Conservation (phyloP, 257 asterid species). For the Ocimum tenuiflorum region DNA sequence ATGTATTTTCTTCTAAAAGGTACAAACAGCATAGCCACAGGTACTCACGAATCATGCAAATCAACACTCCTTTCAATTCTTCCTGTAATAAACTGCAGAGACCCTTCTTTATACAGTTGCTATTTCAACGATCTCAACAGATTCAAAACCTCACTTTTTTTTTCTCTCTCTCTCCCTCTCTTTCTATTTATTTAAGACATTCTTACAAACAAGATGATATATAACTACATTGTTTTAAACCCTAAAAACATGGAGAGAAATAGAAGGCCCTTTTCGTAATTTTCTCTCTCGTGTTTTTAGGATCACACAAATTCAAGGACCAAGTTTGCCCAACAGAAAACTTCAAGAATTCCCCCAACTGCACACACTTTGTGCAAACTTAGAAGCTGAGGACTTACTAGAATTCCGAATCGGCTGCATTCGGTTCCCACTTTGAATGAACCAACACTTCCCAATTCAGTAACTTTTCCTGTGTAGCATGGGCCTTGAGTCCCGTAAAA, state of each 20-base stretch:
- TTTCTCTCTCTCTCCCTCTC: background rate
- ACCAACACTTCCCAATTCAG: constrained; percentile 71
- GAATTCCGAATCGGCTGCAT: constrained; percentile 38
- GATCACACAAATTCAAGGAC: constrained; percentile 19
- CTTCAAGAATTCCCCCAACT: constrained; percentile 27
- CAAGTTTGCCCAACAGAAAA: constrained; percentile 19
- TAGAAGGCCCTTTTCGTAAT: constrained; percentile 10
- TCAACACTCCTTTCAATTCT: background rate
- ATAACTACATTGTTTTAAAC: constrained; percentile 22
- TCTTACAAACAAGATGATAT: constrained; percentile 22
- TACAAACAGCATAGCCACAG: background rate
- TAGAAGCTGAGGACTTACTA: constrained; percentile 32
- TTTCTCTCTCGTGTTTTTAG: constrained; percentile 25
- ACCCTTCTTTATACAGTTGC: constrained; percentile 22
- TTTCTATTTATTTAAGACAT: constrained; percentile 16
- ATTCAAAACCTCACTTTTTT: background rate
- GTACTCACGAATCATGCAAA: background rate
- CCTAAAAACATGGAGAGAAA: constrained; percentile 22
- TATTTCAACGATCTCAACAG: constrained; percentile 19
- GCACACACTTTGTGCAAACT: constrained; percentile 43
- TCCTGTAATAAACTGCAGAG: constrained; percentile 9
- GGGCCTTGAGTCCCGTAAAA: constrained; percentile 15
- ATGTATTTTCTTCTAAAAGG: too few relatives aligned
- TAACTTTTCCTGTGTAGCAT: constrained; percentile 16
- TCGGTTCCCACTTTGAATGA: constrained; percentile 91